Conservation (phyloP, 2,329 filamentous ascomycete species). For the Sclerotinia minor region DNA sequence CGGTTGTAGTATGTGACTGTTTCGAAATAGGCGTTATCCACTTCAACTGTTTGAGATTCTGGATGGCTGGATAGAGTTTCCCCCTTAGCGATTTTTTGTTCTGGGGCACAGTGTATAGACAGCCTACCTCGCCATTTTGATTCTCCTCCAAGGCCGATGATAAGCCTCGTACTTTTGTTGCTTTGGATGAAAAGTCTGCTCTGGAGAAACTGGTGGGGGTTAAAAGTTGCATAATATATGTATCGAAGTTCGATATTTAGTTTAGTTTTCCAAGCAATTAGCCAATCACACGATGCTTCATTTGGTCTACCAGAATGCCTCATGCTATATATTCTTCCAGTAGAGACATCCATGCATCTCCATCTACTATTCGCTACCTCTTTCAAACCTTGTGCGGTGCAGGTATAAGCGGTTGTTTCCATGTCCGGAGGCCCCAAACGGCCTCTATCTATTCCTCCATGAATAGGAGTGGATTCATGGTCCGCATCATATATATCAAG, state of each 20-base stretch:
- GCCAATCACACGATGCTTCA: background rate
- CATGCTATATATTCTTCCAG: background rate
- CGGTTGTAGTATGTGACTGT: slow-evolving; percentile 62
- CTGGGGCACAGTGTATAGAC: background rate
- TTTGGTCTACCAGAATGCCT: background rate
- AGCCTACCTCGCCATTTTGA: slow-evolving; percentile 16
- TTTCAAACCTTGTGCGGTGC: background rate
- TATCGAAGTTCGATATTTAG: background rate
- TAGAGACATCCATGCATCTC: slow-evolving; percentile 1
- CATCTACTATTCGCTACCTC: background rate
- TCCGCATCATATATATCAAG: slow-evolving; percentile 7
- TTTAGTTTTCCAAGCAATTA: background rate
- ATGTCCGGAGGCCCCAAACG: background rate
- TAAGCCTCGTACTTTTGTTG: background rate
- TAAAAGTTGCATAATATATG: background rate
- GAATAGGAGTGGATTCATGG: background rate
- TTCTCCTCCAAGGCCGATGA: background rate
- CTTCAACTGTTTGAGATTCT: slow-evolving; percentile 39
- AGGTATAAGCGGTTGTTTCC: slow-evolving; percentile 5
- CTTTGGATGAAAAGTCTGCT: background rate
- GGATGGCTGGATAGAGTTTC: slow-evolving; percentile 16
- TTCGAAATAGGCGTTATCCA: slow-evolving; percentile 60
- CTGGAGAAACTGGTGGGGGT: background rate
- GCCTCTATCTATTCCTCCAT: slow-evolving; percentile 4
- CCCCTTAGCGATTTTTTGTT: slow-evolving; percentile 4